Base-by-base conservation (phyloP, 345 rosid species). In the Eucalyptus urophylla region DNA sequence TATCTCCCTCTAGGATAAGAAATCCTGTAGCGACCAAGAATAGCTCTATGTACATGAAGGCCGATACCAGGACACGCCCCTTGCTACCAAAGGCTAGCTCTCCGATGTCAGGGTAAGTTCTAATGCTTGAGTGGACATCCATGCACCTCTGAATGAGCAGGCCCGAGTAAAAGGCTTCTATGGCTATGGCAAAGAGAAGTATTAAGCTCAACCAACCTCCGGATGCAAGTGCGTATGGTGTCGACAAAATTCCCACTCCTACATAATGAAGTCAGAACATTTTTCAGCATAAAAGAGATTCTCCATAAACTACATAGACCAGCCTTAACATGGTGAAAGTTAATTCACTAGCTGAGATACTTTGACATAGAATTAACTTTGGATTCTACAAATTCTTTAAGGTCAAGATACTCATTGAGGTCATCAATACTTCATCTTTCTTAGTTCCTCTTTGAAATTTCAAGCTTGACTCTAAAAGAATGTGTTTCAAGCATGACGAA, bases 151-250 rank as follows among this genome's bases (percentile, higher is more conserved):
- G 92, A 29, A 97, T 95, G 86, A 97, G 90, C 86, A 97, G 91
- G 65, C 95, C 97, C 1, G 96, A 92, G 91, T 95, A 97, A 89
- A 96, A 97, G 19, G 97, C 90, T 62, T 95, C 92, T 37, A 89
- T 81, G 51, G 98, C 96, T 24, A 96, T 91, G 47, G 91, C 80
- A 76, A 96, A 94, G 51, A 97, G 94, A 22, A 96, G 90, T 29
- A 90, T 65, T 89, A 96, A 93, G 93, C 98, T 95, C 90, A 95
- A 69, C 99, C 99, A 97, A 89, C 99, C 99, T 90, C 99, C 99
- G 3, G 99, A 92, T 87, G 99, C 94, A 31, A 97, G 90, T 24
- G 99, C 99, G 89, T 95, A 95, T 31, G 99, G 97, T 56, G 94
- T 94, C 17, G 99, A 96, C 87, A 97, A 93, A 89, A 97, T 95